phyloP scores from a whole-genome alignment of 2,329 filamentous ascomycete genomes.

The Stagonosporopsis chrysanthemi region DNA sequence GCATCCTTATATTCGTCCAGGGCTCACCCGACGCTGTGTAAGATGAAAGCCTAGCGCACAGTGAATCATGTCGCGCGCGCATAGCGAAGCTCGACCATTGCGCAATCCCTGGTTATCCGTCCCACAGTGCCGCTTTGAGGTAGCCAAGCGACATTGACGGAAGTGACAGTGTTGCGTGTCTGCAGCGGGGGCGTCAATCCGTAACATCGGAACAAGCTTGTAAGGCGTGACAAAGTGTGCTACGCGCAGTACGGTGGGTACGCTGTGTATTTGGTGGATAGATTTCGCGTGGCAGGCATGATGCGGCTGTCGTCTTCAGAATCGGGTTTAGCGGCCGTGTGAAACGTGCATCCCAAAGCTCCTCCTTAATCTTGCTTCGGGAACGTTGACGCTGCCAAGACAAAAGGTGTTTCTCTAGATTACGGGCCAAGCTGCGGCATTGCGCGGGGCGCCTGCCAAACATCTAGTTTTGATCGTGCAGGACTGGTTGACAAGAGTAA shows the following conservation, averaged over 20 bases:
- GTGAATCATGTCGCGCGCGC: conserved; percentile 26
- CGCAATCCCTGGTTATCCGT: conserved; percentile 17
- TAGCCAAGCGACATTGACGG: conserved; percentile 38
- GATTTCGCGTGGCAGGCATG: conserved; percentile 10
- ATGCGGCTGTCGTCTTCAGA: conserved; percentile 16
- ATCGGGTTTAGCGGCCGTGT: conserved; percentile 21
- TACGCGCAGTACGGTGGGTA: conserved; percentile 11
- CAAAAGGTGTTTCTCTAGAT: conserved; percentile 30
- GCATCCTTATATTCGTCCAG: conserved; percentile 8
- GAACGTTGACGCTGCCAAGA: conserved; percentile 31
- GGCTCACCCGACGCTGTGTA: conserved; percentile 1
- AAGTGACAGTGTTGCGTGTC: conserved; percentile 23
- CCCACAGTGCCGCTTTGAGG: conserved; percentile 23
- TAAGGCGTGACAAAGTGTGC: conserved; percentile 13
- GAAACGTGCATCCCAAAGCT: conserved; percentile 32
- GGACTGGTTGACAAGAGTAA: conserved; percentile 4
- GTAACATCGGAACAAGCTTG: conserved; percentile 6
- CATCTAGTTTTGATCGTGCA: conserved; percentile 11
- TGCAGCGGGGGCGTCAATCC: conserved; percentile 26
- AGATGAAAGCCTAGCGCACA: conserved; percentile 19
- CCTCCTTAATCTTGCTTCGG: conserved; percentile 22
- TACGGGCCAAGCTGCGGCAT: conserved; percentile 16
- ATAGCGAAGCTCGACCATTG: conserved; percentile 19
- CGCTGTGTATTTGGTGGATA: conserved; percentile 9
- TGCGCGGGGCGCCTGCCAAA: conserved; percentile 25